phyloP scores from a whole-genome alignment of 2,329 filamentous ascomycete species.

The Diaporthe destruens region DNA sequence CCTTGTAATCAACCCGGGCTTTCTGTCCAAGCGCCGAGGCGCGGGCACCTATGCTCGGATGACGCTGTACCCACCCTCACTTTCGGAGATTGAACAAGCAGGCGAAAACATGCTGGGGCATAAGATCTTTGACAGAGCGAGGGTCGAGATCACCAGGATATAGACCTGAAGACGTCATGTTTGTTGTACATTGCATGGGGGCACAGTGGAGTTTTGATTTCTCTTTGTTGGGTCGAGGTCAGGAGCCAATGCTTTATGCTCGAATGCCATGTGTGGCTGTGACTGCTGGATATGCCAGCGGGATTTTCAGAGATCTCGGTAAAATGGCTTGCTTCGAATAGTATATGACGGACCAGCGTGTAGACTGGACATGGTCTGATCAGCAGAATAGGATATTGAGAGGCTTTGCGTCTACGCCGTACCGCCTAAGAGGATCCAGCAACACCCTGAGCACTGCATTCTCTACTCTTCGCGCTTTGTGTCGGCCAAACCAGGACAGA shows the following conservation, averaged over 20 bases:
- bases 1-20: slow-evolving; percentile 90
- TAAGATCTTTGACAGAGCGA: slow-evolving; percentile 82
- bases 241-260: neutral
- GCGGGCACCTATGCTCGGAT: slow-evolving; percentile 89
- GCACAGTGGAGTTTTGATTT: slow-evolving; percentile 43
- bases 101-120: slow-evolving; percentile 74
- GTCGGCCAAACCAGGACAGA: no score
- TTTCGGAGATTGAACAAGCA: slow-evolving; percentile 69
- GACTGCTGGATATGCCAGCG: neutral
- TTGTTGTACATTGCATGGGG: slow-evolving; percentile 1
- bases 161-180: slow-evolving; percentile 46
- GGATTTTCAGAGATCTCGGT: neutral
- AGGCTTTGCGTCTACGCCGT: neutral
- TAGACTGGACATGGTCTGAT: neutral
- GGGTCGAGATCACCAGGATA: slow-evolving; percentile 90
- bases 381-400: neutral
- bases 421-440: neutral
- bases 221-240: slow-evolving; percentile 2
- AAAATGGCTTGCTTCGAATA: neutral
- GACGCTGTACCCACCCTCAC: slow-evolving; percentile 74
- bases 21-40: slow-evolving; percentile 84
- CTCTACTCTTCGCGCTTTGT: neutral
- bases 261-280: neutral
- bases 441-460: neutral
- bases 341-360: neutral